These are phyloP conservation scores for Dacryopinax primogenitus DNA, from an alignment of 768 basidiomycete genomes.

Conservation along the genomic window DNA sequence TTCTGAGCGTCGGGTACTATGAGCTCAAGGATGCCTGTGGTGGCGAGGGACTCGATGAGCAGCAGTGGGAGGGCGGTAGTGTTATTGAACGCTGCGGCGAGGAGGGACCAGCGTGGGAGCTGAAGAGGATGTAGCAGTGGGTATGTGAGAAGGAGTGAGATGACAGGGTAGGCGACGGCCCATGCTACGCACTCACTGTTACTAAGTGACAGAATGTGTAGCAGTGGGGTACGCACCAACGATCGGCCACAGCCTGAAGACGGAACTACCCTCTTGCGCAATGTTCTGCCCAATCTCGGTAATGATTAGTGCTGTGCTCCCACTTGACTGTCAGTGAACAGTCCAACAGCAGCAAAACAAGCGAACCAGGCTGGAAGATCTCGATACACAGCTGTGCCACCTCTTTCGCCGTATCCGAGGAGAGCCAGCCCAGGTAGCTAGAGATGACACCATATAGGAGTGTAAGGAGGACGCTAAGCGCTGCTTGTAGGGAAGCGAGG, in stretches of 20 bases:
- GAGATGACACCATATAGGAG: slow-evolving; percentile 1
- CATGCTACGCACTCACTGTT: not conserved
- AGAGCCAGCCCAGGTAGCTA: not conserved
- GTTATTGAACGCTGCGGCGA: slow-evolving; percentile 8
- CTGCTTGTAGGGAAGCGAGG: slow-evolving; percentile 1
- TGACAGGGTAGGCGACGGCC: not conserved
- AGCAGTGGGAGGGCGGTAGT: slow-evolving; percentile 7
- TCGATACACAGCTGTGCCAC: not conserved
- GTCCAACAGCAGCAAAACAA: not conserved
- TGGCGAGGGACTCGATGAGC: not conserved
- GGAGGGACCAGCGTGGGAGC: not conserved
- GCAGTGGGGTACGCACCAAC: not conserved
- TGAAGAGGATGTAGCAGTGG: not conserved
- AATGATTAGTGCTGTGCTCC: not conserved
- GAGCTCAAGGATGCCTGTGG: slow-evolving; percentile 1
- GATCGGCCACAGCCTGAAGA: not conserved
- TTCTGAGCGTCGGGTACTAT: not conserved
- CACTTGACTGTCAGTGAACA: not conserved
- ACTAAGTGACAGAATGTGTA: not conserved
- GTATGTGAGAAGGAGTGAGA: not conserved
- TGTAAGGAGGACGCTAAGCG: slow-evolving; percentile 11
- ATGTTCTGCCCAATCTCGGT: not conserved
- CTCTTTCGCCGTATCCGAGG: not conserved
- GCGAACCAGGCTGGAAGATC: slow-evolving; percentile 4
- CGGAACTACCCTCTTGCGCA: not conserved